phyloP scores from a whole-genome alignment of 139 green algal genomes.

The Eudorina sp. region DNA sequence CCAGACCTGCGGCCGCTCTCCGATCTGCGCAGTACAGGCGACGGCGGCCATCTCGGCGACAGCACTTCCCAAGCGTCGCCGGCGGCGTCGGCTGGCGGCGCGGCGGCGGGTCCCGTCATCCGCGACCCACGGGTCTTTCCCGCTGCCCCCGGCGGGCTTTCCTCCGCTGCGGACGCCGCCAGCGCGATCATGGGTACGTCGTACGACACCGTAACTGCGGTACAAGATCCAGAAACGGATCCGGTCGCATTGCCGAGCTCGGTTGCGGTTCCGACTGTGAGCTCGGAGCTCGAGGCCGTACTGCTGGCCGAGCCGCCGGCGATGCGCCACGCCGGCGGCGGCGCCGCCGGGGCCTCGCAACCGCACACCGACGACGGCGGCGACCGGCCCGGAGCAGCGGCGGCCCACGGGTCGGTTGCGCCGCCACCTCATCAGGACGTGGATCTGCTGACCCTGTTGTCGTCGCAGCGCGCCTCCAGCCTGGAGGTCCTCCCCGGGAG shows the following conservation, averaged over 20 bases:
- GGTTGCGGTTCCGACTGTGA: not conserved
- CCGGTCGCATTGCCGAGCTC: not conserved
- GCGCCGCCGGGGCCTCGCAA: not conserved
- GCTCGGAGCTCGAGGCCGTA: not conserved
- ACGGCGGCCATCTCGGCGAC: too few species aligned
- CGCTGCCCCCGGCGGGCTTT: too few species aligned
- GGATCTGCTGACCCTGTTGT: not conserved
- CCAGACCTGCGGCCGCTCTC: not conserved
- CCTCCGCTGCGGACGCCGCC: too few species aligned
- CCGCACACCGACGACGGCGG: too few species aligned
- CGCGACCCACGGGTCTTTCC: not conserved
- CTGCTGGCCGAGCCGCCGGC: not conserved
- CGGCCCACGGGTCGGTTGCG: too few species aligned
- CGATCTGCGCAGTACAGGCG: not conserved
- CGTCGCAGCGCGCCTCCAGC: not conserved
- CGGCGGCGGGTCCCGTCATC: not conserved
- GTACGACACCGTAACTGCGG: not conserved
- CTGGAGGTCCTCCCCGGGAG: slow-evolving; percentile 17
- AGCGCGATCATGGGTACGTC: not conserved
- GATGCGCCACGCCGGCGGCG: not conserved
- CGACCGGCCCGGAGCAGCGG: not conserved
- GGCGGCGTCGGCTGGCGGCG: too few species aligned
- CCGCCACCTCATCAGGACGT: not conserved
- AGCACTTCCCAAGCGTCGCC: too few species aligned
- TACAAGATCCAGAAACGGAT: not conserved